These are phyloP conservation scores for Apiospora arundinis DNA, from an alignment of 2,329 filamentous ascomycete genomes.

Conservation along the genomic window DNA sequence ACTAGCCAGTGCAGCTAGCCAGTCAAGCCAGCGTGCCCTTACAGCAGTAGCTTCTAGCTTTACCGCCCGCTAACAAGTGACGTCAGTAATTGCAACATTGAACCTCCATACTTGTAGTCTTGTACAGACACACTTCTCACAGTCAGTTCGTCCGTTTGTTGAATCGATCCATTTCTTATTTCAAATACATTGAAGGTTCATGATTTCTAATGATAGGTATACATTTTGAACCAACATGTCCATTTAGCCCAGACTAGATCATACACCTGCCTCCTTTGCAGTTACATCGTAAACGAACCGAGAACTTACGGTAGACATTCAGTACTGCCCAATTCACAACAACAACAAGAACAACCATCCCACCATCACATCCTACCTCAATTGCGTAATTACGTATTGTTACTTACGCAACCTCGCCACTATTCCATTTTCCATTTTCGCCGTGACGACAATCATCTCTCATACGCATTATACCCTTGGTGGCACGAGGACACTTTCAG, in stretches of 20 bases:
- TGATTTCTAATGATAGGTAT: neutral
- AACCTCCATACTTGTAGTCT: too few species aligned
- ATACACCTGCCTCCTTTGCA: neutral
- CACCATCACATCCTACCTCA: neutral
- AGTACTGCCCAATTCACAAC: too few species aligned
- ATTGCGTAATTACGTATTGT: neutral
- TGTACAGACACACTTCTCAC: neutral
- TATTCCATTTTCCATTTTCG: neutral
- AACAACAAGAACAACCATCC: neutral
- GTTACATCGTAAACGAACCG: neutral
- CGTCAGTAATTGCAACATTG: neutral
- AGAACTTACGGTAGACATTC: neutral
- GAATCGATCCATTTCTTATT: neutral
- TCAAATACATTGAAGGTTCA: neutral
- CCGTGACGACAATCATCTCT: neutral
- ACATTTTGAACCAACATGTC: neutral
- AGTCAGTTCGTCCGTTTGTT: neutral
- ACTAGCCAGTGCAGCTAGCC: neutral
- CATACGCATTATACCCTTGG: neutral
- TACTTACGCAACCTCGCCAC: neutral
- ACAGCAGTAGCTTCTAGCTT: conserved; percentile 3
- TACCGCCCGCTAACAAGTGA: conserved; percentile 10
- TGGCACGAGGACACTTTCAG: neutral
- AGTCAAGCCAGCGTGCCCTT: too few species aligned
- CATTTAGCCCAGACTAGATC: neutral